Base-by-base conservation (phyloP, 2,329 filamentous ascomycete species). In the Fusarium mexicanum region DNA sequence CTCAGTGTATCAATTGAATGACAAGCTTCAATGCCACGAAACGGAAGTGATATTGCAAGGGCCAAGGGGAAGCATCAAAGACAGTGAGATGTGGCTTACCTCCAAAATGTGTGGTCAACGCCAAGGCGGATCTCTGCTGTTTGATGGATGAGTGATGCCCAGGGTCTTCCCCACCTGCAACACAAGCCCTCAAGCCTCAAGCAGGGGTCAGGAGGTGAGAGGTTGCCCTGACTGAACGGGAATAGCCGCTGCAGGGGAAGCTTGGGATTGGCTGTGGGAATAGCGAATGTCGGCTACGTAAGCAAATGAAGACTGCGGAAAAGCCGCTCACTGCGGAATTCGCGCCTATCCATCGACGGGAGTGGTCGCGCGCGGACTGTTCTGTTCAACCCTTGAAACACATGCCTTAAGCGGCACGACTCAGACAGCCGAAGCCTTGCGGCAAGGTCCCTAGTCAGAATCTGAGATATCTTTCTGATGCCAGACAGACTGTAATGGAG, bases 121-220 rank as follows among this genome's bases (percentile, higher is more conserved):
- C 75, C 75, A 70, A 76, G 71, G 65, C 70, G 74, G 74, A 68
- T 72, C 65, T 67, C 67, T 65, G 47, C 53, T 65, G 57, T 53
- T 58, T 63, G 33, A 47, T 64, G 47, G 31, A 44, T 46, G 63
- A 64, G 64, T 62, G 67, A 69, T 59, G 50, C 46, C 62, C 64
- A 76, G 76, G 76, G 74, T 77, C 76, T 65, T 68, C 43, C 43
- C 71, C 64, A 64, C 69, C 67, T 61, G 31, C 48, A 55, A 51
- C 46, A 51, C 59, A 69, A 64, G 58, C 66, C 61, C 55, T 53
- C 48, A 75, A 61, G 67, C 60, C 50, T 53, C 48, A 74, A 67
- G 74, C 74, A 78, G 74, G 76, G 76, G 74, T 58, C 17, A 75
- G 74, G 72, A 69, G 73, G 37, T 64, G 51, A 24, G 48, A 71